Conservation (phyloP, 495 filamentous ascomycete species). For the Aspergillus affinis region DNA sequence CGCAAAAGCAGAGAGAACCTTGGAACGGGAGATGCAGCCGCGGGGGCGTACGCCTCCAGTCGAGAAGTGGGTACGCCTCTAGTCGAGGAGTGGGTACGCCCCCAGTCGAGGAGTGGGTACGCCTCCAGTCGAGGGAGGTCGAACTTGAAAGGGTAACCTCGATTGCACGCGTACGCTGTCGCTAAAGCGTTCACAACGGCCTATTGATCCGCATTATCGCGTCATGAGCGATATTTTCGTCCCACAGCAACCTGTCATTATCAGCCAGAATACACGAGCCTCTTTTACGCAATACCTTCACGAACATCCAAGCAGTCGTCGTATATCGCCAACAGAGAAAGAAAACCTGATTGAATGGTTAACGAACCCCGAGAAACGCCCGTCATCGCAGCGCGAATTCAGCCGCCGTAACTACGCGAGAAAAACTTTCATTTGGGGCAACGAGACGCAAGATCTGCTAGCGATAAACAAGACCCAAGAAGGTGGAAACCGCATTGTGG, state of each 20-base stretch:
- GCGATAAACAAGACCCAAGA: slow-evolving; percentile 4
- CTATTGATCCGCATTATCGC: background rate
- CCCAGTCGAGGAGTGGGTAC: slow-evolving; percentile 2
- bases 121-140: slow-evolving; percentile 1
- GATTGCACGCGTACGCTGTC: slow-evolving; percentile 4
- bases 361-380: slow-evolving; percentile 4
- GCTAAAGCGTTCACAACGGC: background rate
- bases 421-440: slow-evolving; percentile 1
- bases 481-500: background rate
- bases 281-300: slow-evolving; percentile 1
- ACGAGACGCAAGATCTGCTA: background rate
- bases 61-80: slow-evolving; percentile 1
- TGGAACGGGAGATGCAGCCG: slow-evolving; percentile 1
- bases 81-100: slow-evolving; percentile 4
- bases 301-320: slow-evolving; percentile 2
- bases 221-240: slow-evolving; percentile 1
- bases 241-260: background rate
- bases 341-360: slow-evolving; percentile 4
- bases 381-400: slow-evolving; percentile 4
- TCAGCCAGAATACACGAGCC: slow-evolving; percentile 2
- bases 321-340: slow-evolving; percentile 2
- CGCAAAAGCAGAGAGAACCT: slow-evolving; percentile 5
- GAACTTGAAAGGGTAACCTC: background rate
- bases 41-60: slow-evolving; percentile 3
- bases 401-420: slow-evolving; percentile 5